phyloP scores from a whole-genome alignment of 164 flowering plant species.

The Aristolochia contorta region DNA sequence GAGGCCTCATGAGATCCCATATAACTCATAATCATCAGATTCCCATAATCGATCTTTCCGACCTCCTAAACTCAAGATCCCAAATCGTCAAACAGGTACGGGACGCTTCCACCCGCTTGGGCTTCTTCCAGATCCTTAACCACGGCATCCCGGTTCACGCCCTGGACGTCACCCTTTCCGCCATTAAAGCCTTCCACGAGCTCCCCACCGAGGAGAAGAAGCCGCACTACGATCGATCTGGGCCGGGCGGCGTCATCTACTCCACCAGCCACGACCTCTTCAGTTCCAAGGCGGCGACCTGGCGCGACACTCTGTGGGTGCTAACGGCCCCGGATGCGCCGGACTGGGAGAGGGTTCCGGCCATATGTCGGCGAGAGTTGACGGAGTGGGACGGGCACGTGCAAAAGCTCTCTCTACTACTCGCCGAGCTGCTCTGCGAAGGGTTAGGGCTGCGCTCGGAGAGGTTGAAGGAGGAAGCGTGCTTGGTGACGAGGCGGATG shows the following conservation, averaged over 20 bases:
- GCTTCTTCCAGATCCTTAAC: constrained; percentile 23
- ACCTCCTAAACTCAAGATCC: not conserved
- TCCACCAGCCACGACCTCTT: constrained; percentile 15
- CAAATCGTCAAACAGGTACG: constrained; percentile 11
- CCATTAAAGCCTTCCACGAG: constrained; percentile 4
- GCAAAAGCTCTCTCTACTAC: constrained; percentile 21
- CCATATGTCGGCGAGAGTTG: constrained; percentile 23
- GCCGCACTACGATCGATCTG: constrained; percentile 4
- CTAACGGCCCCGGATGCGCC: constrained; percentile 7
- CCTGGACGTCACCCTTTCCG: constrained; percentile 4
- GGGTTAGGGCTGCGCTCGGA: constrained; percentile 41
- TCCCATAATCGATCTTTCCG: constrained; percentile 22
- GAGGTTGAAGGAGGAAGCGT: constrained; percentile 32
- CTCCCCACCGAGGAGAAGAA: constrained; percentile 2
- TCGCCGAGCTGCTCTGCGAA: constrained; percentile 43
- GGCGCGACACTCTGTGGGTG: constrained; percentile 22
- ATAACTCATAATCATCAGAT: not conserved
- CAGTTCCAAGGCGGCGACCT: constrained; percentile 19
- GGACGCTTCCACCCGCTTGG: constrained; percentile 13
- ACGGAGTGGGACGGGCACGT: constrained; percentile 30
- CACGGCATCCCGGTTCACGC: constrained; percentile 14
- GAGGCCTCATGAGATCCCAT: not conserved
- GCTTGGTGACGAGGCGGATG: constrained; percentile 28
- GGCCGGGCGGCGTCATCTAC: constrained; percentile 6
- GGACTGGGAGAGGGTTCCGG: constrained; percentile 8